phyloP scores from a whole-genome alignment of 2,329 filamentous ascomycete species.

The Parascedosporium putredinis region DNA sequence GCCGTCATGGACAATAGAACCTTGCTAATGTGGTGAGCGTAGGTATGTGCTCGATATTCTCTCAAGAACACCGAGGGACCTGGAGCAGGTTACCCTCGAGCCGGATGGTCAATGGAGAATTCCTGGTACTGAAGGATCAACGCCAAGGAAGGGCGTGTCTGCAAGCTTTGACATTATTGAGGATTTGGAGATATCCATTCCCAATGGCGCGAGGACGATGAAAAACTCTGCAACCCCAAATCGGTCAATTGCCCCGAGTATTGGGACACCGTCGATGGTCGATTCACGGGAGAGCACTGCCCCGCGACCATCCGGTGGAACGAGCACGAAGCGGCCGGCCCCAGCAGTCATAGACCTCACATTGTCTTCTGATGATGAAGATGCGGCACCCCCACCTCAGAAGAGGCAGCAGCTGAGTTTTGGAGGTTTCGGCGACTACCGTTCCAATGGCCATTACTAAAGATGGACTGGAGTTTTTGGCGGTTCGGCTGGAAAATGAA shows the following conservation, averaged over 20 bases:
- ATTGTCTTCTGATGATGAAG: constrained; percentile 45
- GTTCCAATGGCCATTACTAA: background rate
- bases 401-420: constrained; percentile 32
- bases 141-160: background rate
- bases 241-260: constrained; percentile 1
- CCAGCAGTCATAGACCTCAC: constrained; percentile 51
- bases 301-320: constrained; percentile 16
- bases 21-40: background rate
- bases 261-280: constrained; percentile 1
- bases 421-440: background rate
- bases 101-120: constrained; percentile 67
- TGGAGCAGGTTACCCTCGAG: constrained; percentile 84
- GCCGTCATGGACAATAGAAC: background rate
- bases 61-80: constrained; percentile 54
- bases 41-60: constrained; percentile 87
- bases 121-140: background rate
- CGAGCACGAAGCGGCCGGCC: constrained; percentile 36
- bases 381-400: constrained; percentile 30
- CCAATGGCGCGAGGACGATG: background rate
- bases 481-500: too few relatives aligned
- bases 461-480: background rate
- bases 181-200: constrained; percentile 33
- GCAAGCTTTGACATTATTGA: constrained; percentile 32
- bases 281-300: background rate
- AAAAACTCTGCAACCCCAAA: constrained; percentile 6